These are phyloP conservation scores for Ophiostoma ips DNA, from an alignment of 2,329 filamentous ascomycete genomes.

Conservation along the genomic window DNA sequence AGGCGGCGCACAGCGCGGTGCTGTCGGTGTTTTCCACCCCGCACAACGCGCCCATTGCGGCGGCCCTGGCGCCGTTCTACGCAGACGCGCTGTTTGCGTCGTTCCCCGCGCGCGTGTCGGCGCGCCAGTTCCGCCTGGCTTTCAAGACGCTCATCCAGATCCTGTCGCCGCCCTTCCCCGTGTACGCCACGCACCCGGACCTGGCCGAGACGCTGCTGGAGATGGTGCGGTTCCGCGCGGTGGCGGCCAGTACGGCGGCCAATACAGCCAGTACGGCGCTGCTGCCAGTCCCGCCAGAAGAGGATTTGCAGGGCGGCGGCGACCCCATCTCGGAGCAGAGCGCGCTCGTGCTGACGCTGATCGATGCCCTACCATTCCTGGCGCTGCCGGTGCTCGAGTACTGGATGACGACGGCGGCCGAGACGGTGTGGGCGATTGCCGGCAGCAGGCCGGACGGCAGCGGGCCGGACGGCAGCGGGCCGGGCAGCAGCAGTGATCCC, in stretches of 20 bases:
- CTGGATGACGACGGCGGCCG: slow-evolving; percentile 62
- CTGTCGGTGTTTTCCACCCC: slow-evolving; percentile 70
- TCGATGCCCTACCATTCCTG: slow-evolving; percentile 67
- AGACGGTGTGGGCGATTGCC: slow-evolving; percentile 49
- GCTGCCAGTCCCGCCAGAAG: too few species aligned
- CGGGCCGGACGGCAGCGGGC: slow-evolving; percentile 14
- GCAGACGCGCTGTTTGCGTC: slow-evolving; percentile 66
- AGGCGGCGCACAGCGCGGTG: slow-evolving; percentile 72
- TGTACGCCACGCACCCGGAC: slow-evolving; percentile 58
- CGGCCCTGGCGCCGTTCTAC: slow-evolving; percentile 66
- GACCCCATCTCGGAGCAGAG: slow-evolving; percentile 58
- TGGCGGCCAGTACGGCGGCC: not conserved
- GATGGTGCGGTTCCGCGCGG: slow-evolving; percentile 53
- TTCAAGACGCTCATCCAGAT: slow-evolving; percentile 77
- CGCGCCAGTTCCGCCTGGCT: slow-evolving; percentile 76
- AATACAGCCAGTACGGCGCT: slow-evolving; percentile 11
- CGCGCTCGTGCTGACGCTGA: slow-evolving; percentile 58
- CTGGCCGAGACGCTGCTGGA: slow-evolving; percentile 73
- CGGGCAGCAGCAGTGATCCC: slow-evolving; percentile 26
- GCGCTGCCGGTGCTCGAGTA: slow-evolving; percentile 58
- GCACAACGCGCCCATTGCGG: slow-evolving; percentile 57
- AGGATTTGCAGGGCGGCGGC: too few species aligned
- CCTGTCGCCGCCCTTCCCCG: slow-evolving; percentile 62
- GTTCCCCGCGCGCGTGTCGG: slow-evolving; percentile 65
- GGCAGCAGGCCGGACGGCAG: slow-evolving; percentile 28